phyloP scores from a whole-genome alignment of 208 protist species.

The Leishmania tropica region DNA sequence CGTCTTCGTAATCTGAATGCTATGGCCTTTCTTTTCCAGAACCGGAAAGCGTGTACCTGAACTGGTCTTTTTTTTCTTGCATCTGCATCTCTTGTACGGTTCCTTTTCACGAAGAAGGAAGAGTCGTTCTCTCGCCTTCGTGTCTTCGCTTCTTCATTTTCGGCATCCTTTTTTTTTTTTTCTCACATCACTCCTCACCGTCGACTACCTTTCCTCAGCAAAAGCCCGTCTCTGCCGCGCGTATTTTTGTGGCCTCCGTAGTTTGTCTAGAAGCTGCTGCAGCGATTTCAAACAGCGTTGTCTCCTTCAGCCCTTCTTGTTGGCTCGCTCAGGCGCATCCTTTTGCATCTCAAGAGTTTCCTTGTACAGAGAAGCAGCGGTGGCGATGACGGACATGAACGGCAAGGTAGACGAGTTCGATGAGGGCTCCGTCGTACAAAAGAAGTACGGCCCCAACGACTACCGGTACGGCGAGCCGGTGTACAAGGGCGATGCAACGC shows the following conservation, averaged over 20 bases:
- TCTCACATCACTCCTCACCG: neutral
- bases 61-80: neutral
- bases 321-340: neutral
- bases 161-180: neutral
- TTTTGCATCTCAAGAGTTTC: neutral
- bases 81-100: neutral
- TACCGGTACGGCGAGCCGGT: constrained; percentile 40
- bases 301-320: neutral
- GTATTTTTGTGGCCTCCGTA: neutral
- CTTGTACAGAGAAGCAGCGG: neutral
- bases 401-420: constrained; percentile 81
- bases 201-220: neutral
- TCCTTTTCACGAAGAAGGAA: constrained; percentile 5
- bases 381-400: constrained; percentile 19
- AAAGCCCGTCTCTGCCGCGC: neutral
- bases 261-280: neutral
- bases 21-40: neutral
- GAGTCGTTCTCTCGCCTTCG: neutral
- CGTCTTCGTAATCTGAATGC: neutral
- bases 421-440: constrained; percentile 57
- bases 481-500: constrained; percentile 55
- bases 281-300: neutral
- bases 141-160: neutral
- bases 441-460: constrained; percentile 35
- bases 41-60: neutral